Base-by-base conservation (phyloP, 2,329 filamentous ascomycete genomes). In the Pseudogymnoascus sp. region DNA sequence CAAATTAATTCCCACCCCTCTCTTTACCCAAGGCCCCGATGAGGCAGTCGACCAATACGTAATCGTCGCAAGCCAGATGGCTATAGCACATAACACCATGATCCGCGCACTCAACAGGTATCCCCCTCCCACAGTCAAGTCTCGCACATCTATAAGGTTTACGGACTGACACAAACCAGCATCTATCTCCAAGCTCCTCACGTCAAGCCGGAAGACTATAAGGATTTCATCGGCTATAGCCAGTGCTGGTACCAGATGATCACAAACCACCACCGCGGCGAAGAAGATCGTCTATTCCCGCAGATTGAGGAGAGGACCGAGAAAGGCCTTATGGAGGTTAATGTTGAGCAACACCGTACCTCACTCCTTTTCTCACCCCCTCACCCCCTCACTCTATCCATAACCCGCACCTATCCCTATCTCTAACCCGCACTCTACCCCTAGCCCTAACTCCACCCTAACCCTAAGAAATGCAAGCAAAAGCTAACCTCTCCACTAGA, bases 1-100 rank as follows among this genome's bases (percentile, higher is more conserved):
- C 61, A 65, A 66, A 35, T 26, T 67, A n/a, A 66, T 67, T 38
- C 64, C 64, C 58, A 66, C 65, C 11, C 66, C 64, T 2, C 49
- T 61, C 37, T 63, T 66, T 58, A 60, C 65, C 33, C 64, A 65
- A 14, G 49, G 29, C 5, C n/a, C 16, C 6, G 29, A 33, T 7
- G 19, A 55, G n/a, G n/a, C 29, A 55, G 49, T 21, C 29, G 49
- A 55, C 49, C 16, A 55, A 55, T 67, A 63, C 31, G 39, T 65
- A 2, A 62, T 62, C 41, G 62, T 59, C 14, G 64, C 65, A 3
- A 64, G 63, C 23, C 41, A 65, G 14, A 33, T 60, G 49, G 61
- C 43, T n/a, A 10, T 60, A n/a, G 33, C 33, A 4, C 61, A 62
- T 16, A 62, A 62, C 31, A 6, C 45, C 8, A 60, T 62, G 1